Base-by-base conservation (phyloP, 2,329 filamentous ascomycete genomes). In the Aspergillus bombycis region DNA sequence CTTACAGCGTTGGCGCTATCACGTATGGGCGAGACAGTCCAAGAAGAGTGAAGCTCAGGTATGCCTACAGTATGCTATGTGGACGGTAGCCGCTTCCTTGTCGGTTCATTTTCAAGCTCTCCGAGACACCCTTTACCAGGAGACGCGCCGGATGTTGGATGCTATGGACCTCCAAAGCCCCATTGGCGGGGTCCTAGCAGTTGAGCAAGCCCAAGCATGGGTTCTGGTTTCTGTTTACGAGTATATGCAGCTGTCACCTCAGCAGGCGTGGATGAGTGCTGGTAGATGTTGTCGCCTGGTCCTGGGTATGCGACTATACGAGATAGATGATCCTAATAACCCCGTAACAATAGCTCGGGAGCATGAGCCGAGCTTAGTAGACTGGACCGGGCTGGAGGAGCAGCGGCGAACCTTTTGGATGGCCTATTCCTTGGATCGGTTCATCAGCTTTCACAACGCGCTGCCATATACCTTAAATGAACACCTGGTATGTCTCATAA, bases 351-450 rank as follows among this genome's bases (percentile, higher is more conserved):
- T 64, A 41, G 55, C 59, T 14, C 64, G 41, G 16, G 65, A 60
- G 28, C 62, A 64, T 16, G 67, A 66, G 30, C 58, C 59, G 10
- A 57, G 26, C 0, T 21, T 68, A 53, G 58, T 68, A 11, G 68
- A 70, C n/a, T 75, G 68, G 64, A 68, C 73, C 11, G 71, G 74
- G n/a, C 65, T 70, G 10, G 78, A 80, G 62, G 73, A 78, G 61
- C 73, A 70, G 48, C 62, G 78, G 16, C 64, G 78, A n/a, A 75
- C 74, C 0, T 80, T 80, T 64, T 80, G 78, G 78, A 73, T 80
- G 72, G 78, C 78, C 0, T 80, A 77, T 59, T 71, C 69, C 14
- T 62, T 80, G 19, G 78, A 80, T 66, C 75, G 73, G 0, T 75
- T 79, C 41, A 67, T 74, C n/a, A 74, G 74, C 56, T 70, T 78